Conservation (phyloP, 805 yeast species). For the Candida germanica region DNA sequence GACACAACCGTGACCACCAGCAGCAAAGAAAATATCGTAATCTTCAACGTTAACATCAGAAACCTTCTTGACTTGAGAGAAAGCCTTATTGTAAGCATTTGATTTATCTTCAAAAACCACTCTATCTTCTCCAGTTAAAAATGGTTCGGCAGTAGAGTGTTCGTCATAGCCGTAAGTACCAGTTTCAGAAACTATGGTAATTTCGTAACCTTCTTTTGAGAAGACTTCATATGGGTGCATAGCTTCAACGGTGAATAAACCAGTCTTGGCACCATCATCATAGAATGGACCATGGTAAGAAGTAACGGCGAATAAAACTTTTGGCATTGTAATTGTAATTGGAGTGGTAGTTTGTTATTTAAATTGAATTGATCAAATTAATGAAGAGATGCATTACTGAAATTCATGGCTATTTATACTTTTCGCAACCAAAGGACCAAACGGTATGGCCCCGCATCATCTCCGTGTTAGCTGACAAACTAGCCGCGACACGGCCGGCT, state of each 20-base stretch:
- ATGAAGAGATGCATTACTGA: too few species aligned
- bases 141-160: slow-evolving; percentile 44
- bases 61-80: slow-evolving; percentile 45
- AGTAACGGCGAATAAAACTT: slow-evolving; percentile 44
- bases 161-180: slow-evolving; percentile 59
- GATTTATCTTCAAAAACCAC: slow-evolving; percentile 33
- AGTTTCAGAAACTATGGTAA: slow-evolving; percentile 56
- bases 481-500: too few species aligned
- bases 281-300: slow-evolving; percentile 47
- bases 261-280: slow-evolving; percentile 57
- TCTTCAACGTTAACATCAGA: slow-evolving; percentile 48
- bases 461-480: too few species aligned
- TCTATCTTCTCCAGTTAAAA: slow-evolving; percentile 41
- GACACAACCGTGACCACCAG: slow-evolving; percentile 65
- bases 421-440: too few species aligned
- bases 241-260: slow-evolving; percentile 57
- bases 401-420: too few species aligned
- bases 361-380: too few species aligned
- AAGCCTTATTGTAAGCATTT: slow-evolving; percentile 38
- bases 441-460: too few species aligned
- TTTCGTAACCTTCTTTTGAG: slow-evolving; percentile 46
- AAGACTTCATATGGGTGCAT: slow-evolving; percentile 55
- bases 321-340: too few species aligned
- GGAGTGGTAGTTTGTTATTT: too few species aligned
- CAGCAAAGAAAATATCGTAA: slow-evolving; percentile 54